Conservation (phyloP, 2,329 filamentous ascomycete genomes). For the Pseudonectria buxi region DNA sequence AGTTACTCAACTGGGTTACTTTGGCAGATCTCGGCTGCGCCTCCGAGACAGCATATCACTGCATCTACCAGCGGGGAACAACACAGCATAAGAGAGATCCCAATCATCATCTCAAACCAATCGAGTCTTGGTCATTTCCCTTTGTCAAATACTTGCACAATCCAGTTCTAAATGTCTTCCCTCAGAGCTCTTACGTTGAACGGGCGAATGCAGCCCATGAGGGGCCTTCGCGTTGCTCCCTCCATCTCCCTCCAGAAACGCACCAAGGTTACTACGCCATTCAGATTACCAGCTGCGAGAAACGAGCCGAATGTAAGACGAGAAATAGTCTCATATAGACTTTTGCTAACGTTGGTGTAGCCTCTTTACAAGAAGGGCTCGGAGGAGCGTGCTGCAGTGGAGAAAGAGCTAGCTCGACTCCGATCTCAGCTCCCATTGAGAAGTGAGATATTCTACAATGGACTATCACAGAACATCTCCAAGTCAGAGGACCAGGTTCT, state of each 20-base stretch:
- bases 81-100: conserved; percentile 14
- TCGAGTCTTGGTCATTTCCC: conserved; percentile 2
- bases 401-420: conserved; percentile 24
- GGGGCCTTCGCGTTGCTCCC: conserved; percentile 7
- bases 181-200: conserved; percentile 12
- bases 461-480: conserved; percentile 19
- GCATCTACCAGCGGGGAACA: conserved; percentile 1
- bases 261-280: conserved; percentile 22
- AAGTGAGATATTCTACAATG: conserved; percentile 27
- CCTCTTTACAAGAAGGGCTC: conserved; percentile 24
- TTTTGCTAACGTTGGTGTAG: conserved; percentile 8
- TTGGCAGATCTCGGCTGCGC: conserved; percentile 7
- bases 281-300: conserved; percentile 24
- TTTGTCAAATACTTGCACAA: neutral
- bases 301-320: conserved; percentile 27
- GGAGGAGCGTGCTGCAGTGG: conserved; percentile 23
- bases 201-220: conserved; percentile 13
- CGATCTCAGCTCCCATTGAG: conserved; percentile 24
- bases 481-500: conserved; percentile 25
- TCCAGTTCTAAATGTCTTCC: conserved; percentile 10
- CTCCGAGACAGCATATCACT: conserved; percentile 5
- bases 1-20: conserved; percentile 6
- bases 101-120: neutral
- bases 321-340: neutral
- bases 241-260: conserved; percentile 15